Evolutionary conservation across 192 early-diverging fungal species (phyloP).

Genomic region (Helicostylum pulchrum): DNA sequence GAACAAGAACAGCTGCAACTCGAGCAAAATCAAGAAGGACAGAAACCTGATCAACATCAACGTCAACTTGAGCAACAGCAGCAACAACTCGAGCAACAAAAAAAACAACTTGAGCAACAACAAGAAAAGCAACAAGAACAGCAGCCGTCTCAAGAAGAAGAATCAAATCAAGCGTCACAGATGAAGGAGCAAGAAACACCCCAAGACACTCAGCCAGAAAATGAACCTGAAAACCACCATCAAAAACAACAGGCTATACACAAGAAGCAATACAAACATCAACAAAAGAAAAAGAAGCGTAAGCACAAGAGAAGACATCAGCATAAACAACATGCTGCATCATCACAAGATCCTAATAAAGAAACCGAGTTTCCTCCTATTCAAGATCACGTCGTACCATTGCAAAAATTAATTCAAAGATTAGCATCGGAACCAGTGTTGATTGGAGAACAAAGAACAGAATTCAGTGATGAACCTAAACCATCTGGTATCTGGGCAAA

Average conservation of each 20-base stretch:
- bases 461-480: not conserved
- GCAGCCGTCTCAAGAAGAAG: too few relatives aligned
- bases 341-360: not conserved
- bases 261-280: too few relatives aligned
- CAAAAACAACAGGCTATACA: too few relatives aligned
- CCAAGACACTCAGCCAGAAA: too few relatives aligned
- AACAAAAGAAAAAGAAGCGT: not conserved
- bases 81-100: too few relatives aligned
- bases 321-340: not conserved
- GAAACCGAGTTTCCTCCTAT: constrained; percentile 1
- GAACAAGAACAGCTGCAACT: too few relatives aligned
- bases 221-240: too few relatives aligned
- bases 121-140: too few relatives aligned
- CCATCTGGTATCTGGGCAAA: not conserved
- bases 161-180: not conserved
- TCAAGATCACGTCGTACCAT: constrained; percentile 2
- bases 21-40: too few relatives aligned
- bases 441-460: not conserved
- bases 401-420: constrained; percentile 2
- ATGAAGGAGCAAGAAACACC: not conserved
- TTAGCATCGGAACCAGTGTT: not conserved
- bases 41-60: too few relatives aligned
- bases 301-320: not conserved
- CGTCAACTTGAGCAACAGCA: too few relatives aligned
- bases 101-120: too few relatives aligned